phyloP scores from a whole-genome alignment of 345 rosid species.

The Gossypium turneri region DNA sequence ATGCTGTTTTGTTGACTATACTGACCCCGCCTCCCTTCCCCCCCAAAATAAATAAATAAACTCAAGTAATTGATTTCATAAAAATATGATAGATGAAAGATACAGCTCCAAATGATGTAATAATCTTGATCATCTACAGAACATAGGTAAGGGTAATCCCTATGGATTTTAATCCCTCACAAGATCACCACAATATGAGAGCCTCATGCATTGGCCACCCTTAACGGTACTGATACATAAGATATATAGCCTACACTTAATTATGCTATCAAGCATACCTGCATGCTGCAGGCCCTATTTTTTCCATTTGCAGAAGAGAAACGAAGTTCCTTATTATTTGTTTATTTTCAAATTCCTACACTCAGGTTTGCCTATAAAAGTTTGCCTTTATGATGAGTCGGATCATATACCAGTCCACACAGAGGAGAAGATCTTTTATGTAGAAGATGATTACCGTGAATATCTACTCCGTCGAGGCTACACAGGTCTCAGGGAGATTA shows the following conservation, averaged over 20 bases:
- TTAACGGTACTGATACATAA: no score
- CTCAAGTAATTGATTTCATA: constrained; percentile 4
- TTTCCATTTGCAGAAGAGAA: background rate
- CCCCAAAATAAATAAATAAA: no score
- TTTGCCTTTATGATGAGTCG: constrained; percentile 78
- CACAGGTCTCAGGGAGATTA: constrained; percentile 70
- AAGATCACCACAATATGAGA: background rate
- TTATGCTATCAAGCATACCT: background rate
- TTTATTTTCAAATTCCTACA: background rate
- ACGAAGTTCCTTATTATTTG: background rate
- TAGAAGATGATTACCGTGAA: constrained; percentile 72
- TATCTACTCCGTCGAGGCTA: constrained; percentile 69
- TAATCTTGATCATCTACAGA: background rate
- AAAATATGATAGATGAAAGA: background rate
- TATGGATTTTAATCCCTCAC: background rate
- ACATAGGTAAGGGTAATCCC: background rate
- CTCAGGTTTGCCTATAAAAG: constrained; percentile 73
- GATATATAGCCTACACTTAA: background rate
- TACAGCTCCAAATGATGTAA: background rate
- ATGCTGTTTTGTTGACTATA: background rate
- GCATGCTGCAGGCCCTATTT: background rate
- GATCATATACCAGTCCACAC: constrained; percentile 78
- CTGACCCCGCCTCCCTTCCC: background rate
- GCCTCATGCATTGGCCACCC: background rate
- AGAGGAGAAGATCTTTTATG: constrained; percentile 69